Conservation (phyloP, 2,329 filamentous ascomycete species). For the Capronia coronata region DNA sequence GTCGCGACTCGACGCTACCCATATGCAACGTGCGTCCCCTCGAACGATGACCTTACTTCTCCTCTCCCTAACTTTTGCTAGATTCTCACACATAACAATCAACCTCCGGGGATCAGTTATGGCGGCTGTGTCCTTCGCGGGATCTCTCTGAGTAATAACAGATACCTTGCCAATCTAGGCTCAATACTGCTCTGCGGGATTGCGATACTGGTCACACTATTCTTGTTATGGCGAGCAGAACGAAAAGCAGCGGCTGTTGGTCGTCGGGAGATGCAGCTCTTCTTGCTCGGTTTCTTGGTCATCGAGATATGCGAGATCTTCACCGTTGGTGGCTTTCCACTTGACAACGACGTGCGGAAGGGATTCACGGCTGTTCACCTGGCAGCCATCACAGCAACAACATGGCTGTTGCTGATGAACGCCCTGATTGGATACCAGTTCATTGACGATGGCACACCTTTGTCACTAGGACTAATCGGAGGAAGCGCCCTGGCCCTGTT, state of each 20-base stretch:
- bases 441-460: constrained; percentile 81
- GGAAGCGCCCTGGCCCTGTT: constrained; percentile 67
- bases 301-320: constrained; percentile 95
- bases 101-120: constrained; percentile 50
- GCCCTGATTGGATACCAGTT: constrained; percentile 88
- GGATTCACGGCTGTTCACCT: constrained; percentile 87
- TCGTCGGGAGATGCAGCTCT: constrained; percentile 93
- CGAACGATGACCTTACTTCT: background rate
- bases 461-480: constrained; percentile 71
- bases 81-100: constrained; percentile 58
- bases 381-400: constrained; percentile 77
- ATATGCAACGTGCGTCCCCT: constrained; percentile 68
- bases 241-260: constrained; percentile 90
- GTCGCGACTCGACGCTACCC: constrained; percentile 74
- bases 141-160: constrained; percentile 61
- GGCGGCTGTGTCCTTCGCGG: constrained; percentile 67
- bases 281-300: constrained; percentile 77
- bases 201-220: constrained; percentile 61
- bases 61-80: constrained; percentile 34
- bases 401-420: constrained; percentile 88
- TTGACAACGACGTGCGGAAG: constrained; percentile 62
- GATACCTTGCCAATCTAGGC: constrained; percentile 77
- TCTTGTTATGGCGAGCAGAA: constrained; percentile 73
- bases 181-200: constrained; percentile 77
- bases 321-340: constrained; percentile 80